Percentiles rank a stretch among this genome's conserved stretches.
These are phyloP conservation scores for Cenococcum geophilum DNA, from an alignment of 495 filamentous ascomycete genomes.

Conservation along the genomic window DNA sequence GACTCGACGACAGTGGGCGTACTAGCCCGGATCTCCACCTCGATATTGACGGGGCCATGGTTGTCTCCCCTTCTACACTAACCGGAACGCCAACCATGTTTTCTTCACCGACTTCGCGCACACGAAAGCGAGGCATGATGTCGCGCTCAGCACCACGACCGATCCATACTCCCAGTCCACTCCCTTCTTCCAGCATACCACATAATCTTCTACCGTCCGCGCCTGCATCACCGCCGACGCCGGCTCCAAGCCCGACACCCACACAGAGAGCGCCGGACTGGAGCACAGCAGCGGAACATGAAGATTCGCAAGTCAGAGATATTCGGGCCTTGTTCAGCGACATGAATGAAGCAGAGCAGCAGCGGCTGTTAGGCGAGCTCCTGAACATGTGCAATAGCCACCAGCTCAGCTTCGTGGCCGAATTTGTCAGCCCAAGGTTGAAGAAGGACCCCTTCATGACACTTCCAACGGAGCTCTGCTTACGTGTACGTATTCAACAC, in stretches of 20 bases:
- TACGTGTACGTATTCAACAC: conserved; percentile 55
- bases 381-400: conserved; percentile 89
- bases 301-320: conserved; percentile 51
- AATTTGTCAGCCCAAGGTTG: conserved; percentile 82
- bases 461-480: conserved; percentile 84
- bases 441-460: conserved; percentile 93
- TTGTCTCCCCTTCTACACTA: conserved; percentile 16
- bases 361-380: conserved; percentile 69
- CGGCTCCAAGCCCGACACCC: conserved; percentile 62
- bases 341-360: conserved; percentile 50
- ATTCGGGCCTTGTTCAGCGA: conserved; percentile 52
- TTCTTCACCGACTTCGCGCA: conserved; percentile 25
- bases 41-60: conserved; percentile 25
- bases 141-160: conserved; percentile 40
- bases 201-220: conserved; percentile 58
- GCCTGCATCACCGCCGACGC: conserved; percentile 62
- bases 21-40: conserved; percentile 11
- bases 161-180: conserved; percentile 49
- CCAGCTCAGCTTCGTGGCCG: conserved; percentile 88
- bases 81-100: conserved; percentile 23
- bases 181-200: conserved; percentile 47
- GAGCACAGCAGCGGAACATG: conserved; percentile 52
- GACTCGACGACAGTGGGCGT: background rate
- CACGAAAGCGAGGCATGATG: conserved; percentile 24
- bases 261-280: conserved; percentile 55